phyloP scores from a whole-genome alignment of 2,329 filamentous ascomycete species.

The Fusarium nelsonii region DNA sequence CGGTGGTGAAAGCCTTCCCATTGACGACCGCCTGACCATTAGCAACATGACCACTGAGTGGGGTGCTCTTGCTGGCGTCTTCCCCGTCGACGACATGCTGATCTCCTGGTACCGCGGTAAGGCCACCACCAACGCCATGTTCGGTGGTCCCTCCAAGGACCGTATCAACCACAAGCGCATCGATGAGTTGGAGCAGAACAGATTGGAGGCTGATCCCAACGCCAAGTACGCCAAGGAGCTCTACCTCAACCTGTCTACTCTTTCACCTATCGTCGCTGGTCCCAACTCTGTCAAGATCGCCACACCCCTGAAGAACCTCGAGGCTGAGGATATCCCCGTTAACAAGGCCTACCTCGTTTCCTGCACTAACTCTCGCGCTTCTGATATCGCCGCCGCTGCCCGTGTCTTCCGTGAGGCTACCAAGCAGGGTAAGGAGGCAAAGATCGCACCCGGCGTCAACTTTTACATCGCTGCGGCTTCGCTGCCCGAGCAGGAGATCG shows the following conservation, averaged over 20 bases:
- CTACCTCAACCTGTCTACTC: constrained; percentile 83
- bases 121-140: constrained; percentile 78
- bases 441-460: constrained; percentile 80
- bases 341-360: constrained; percentile 89
- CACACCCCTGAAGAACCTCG: constrained; percentile 80
- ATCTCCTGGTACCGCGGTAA: constrained; percentile 81
- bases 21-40: constrained; percentile 81
- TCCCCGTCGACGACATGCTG: constrained; percentile 82
- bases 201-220: constrained; percentile 76
- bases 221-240: constrained; percentile 87
- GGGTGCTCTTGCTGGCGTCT: constrained; percentile 72
- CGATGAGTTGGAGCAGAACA: constrained; percentile 77
- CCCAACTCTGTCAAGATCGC: constrained; percentile 93
- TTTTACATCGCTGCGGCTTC: constrained; percentile 95
- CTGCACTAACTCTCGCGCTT: constrained; percentile 88
- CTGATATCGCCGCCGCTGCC: constrained; percentile 84
- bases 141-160: constrained; percentile 61
- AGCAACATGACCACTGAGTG: constrained; percentile 87
- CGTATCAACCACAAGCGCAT: constrained; percentile 80
- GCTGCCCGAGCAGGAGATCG: constrained; percentile 76
- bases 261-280: constrained; percentile 86
- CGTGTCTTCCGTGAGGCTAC: constrained; percentile 84
- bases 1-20: constrained; percentile 79
- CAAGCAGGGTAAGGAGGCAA: constrained; percentile 72
- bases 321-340: constrained; percentile 78